Evolutionary conservation across 345 rosid species (phyloP).

Genomic region (Nephelium lappaceum): DNA sequence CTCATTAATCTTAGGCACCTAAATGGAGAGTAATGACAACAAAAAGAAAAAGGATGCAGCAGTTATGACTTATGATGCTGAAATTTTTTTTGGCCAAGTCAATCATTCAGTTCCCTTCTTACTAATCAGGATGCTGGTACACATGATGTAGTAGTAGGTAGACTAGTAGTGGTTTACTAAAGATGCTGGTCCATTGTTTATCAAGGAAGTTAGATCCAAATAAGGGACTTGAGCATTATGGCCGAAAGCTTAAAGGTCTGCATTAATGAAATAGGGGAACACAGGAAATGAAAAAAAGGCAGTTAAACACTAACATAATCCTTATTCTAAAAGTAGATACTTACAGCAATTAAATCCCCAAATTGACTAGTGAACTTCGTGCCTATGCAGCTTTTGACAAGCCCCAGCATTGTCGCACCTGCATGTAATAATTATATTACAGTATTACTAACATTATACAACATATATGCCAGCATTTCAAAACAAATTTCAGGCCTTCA

Average conservation of each 20-base stretch:
- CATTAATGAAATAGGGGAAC: background rate
- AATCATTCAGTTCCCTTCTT: background rate
- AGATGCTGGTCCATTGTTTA: too few relatives aligned
- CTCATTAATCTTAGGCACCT: background rate
- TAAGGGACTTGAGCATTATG: background rate
- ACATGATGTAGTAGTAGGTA: too few relatives aligned
- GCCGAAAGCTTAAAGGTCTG: background rate
- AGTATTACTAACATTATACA: background rate
- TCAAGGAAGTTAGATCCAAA: too few relatives aligned
- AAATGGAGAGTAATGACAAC: background rate
- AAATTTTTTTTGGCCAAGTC: background rate
- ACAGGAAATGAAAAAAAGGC: background rate
- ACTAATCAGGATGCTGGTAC: background rate
- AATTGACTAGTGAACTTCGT: slow-evolving; percentile 97
- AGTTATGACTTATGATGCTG: background rate
- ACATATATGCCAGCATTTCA: background rate
- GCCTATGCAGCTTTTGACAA: slow-evolving; percentile 91
- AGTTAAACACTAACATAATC: background rate
- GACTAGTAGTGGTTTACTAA: too few relatives aligned
- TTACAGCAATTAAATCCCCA: slow-evolving; percentile 93
- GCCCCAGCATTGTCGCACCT: slow-evolving; percentile 71
- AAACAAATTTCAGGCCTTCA: background rate
- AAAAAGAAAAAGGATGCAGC: background rate
- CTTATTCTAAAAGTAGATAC: slow-evolving; percentile 25
- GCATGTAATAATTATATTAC: slow-evolving; percentile 14